Evolutionary conservation across 768 basidiomycete species (phyloP).

Genomic region (Suillus weaverae): DNA sequence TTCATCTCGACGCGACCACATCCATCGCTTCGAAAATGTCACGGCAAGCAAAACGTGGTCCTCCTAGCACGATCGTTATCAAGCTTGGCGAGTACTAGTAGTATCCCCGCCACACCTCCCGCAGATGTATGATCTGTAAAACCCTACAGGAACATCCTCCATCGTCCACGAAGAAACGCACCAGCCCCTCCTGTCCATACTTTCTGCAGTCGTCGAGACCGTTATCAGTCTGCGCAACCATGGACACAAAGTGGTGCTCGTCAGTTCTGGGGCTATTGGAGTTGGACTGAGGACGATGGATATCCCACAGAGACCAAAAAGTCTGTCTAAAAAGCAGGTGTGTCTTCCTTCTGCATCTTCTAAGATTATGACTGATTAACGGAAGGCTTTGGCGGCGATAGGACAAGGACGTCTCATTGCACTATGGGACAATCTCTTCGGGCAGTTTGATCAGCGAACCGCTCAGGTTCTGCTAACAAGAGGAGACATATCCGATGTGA

Average conservation of each 20-base stretch:
- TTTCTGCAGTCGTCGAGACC: conserved; percentile 92
- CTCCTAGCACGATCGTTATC: conserved; percentile 74
- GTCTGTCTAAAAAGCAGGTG: conserved; percentile 88
- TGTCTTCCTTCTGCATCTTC: conserved; percentile 22
- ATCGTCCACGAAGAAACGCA: conserved; percentile 95
- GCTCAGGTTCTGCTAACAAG: conserved; percentile 93
- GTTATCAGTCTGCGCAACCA: conserved; percentile 72
- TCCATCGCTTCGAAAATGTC: conserved; percentile 6
- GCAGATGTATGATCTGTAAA: conserved; percentile 16
- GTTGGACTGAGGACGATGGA: conserved; percentile 94
- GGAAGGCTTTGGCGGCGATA: conserved; percentile 90
- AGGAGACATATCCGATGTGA: conserved; percentile 96
- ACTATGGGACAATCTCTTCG: conserved; percentile 95
- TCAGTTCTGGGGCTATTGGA: conserved; percentile 97
- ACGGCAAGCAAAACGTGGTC: conserved; percentile 24
- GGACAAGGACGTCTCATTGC: conserved; percentile 97
- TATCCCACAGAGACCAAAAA: conserved; percentile 76
- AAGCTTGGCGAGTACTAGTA: conserved; percentile 66
- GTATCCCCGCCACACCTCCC: conserved; percentile 8
- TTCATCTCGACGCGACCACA: background rate
- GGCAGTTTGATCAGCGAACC: conserved; percentile 91
- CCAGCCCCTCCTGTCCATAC: conserved; percentile 84
- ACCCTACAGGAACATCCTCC: conserved; percentile 74
- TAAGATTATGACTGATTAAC: conserved; percentile 22
- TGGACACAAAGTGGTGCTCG: conserved; percentile 94